phyloP scores from a whole-genome alignment of 106 monocot species.

The Agapanthus africanus region DNA sequence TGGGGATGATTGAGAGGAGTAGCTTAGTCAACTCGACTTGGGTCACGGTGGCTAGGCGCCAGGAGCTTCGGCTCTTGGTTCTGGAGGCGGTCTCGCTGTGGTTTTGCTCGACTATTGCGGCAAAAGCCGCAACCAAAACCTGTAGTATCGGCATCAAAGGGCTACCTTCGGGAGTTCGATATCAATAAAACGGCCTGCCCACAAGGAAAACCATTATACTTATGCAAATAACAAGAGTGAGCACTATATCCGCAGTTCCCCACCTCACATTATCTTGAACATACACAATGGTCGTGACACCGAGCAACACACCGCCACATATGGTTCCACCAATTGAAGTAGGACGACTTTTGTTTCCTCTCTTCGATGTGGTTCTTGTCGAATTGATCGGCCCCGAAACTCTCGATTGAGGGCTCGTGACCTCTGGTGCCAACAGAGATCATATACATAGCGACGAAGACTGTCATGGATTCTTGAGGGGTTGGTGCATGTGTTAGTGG shows the following conservation, averaged over 20 bases:
- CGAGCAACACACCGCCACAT: slow-evolving; percentile 46
- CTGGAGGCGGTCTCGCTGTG: not conserved
- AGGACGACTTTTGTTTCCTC: slow-evolving; percentile 74
- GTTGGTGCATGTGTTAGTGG: slow-evolving; percentile 7
- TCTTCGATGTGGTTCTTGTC: slow-evolving; percentile 49
- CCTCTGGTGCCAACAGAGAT: slow-evolving; percentile 70
- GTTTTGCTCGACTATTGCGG: slow-evolving; percentile 38
- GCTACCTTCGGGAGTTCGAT: slow-evolving; percentile 38
- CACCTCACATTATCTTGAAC: slow-evolving; percentile 57
- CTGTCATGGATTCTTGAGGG: slow-evolving; percentile 31
- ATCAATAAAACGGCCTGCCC: slow-evolving; percentile 52
- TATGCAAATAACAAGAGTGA: slow-evolving; percentile 31
- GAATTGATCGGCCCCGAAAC: slow-evolving; percentile 88
- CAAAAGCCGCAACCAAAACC: slow-evolving; percentile 57
- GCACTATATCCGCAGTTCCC: slow-evolving; percentile 33
- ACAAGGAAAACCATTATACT: slow-evolving; percentile 31
- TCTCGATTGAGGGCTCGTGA: slow-evolving; percentile 72
- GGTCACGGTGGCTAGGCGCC: slow-evolving; percentile 66
- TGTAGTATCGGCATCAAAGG: slow-evolving; percentile 50
- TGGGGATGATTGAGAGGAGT: slow-evolving; percentile 41
- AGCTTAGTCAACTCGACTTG: slow-evolving; percentile 76
- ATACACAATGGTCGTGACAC: slow-evolving; percentile 53
- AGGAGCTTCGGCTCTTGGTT: slow-evolving; percentile 21
- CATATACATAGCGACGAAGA: slow-evolving; percentile 66
- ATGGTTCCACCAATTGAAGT: slow-evolving; percentile 96